phyloP scores from a whole-genome alignment of 768 basidiomycete genomes.

The Lactarius psammicola region DNA sequence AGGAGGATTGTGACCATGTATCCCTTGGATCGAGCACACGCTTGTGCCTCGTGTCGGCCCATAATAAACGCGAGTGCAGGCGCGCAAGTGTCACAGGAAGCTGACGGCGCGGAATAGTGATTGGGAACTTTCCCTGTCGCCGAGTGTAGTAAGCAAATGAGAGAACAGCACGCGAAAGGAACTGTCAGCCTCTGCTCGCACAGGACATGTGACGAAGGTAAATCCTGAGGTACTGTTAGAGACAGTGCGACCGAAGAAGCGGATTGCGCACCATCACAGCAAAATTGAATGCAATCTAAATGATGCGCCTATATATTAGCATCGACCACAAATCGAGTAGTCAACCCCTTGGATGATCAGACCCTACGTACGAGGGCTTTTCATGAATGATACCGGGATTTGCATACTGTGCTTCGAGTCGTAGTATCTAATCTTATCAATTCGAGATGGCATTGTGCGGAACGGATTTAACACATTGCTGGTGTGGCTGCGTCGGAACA shows the following conservation, averaged over 20 bases:
- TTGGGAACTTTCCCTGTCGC: background rate
- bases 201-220: constrained; percentile 45
- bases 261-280: no score
- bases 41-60: background rate
- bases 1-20: background rate
- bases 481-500: background rate
- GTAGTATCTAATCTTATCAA: no score
- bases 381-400: no score
- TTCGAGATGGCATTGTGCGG: background rate
- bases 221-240: constrained; percentile 42
- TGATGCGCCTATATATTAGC: no score
- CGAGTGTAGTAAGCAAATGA: constrained; percentile 56
- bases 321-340: no score
- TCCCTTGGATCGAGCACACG: background rate
- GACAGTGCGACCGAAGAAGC: no score
- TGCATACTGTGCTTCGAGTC: no score
- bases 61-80: background rate
- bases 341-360: no score
- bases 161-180: constrained; percentile 67
- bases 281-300: no score
- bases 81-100: no score
- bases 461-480: background rate
- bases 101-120: background rate
- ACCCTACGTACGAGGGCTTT: no score
- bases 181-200: constrained; percentile 63